Evolutionary conservation across 768 basidiomycete species (phyloP), one percentile per base, ranked within the genome.

Genomic region (Flagelloscypha sp.): DNA sequence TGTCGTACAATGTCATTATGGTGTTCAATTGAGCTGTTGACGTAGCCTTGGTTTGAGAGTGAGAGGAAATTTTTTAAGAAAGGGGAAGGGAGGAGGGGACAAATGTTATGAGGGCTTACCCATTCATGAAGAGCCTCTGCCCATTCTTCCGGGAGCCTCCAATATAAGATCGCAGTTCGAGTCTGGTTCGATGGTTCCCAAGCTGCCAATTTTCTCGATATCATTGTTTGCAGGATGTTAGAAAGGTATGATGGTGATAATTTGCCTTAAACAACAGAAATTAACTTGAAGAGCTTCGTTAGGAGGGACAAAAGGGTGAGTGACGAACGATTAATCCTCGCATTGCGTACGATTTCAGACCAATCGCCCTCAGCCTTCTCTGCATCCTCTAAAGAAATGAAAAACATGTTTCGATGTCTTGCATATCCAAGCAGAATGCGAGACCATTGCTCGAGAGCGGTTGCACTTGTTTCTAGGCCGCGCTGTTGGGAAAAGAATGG

Each of bases 401-500:
- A 49, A 43, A 84, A 90, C 9, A 88, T 62, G 41, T 67, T 68
- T 23, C 68, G 65, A 54, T 83, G 70, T 21, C 83, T 72, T 23
- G 82, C 84, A 46, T 87, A 90, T 1, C 73, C 55, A 12, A 86
- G 62, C 38, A 90, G 75, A 8, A 90, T 65, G n/a, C 70, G 66
- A n/a, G 64, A 78, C 87, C 87, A 90, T 52, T 84, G 72, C 37
- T 79, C 76, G 0, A 68, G 67, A 20, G 76, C 70, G 32, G 59
- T 67, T 7, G 70, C 66, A 39, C 79, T 73, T 7, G 84, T 84
- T 13, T 57, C 65, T 1, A 75, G 70, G 47, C 85, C 80, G 8
- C 78, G 81, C 51, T 89, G 87, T 50, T 84, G 76, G 23, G 84
- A 86, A 63, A 87, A 90, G 66, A 90, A 89, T 0, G 87, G 83